phyloP scores from a whole-genome alignment of 768 basidiomycete species.

The Boletus reticulatus region DNA sequence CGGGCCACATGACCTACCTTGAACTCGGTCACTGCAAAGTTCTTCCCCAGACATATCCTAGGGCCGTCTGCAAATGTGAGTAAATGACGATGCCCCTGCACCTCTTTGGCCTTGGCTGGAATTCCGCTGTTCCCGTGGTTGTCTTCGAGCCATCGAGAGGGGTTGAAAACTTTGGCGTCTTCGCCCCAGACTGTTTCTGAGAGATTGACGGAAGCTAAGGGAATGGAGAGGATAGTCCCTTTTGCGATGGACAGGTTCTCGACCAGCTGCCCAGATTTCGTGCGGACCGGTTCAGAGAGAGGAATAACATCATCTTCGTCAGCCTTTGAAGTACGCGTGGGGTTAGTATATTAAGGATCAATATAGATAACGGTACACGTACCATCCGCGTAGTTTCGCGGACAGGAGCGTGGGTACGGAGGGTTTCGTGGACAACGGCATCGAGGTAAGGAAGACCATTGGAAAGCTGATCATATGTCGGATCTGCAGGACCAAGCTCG shows the following conservation, averaged over 20 bases:
- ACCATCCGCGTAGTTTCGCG: slow-evolving; percentile 16
- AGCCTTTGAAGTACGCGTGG: slow-evolving; percentile 31
- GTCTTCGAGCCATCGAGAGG: slow-evolving; percentile 58
- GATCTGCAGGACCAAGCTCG: slow-evolving; percentile 39
- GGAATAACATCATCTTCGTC: slow-evolving; percentile 58
- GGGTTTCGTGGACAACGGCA: slow-evolving; percentile 44
- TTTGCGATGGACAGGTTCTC: slow-evolving; percentile 43
- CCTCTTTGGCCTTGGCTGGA: slow-evolving; percentile 33
- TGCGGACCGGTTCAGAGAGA: slow-evolving; percentile 46
- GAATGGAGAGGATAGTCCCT: slow-evolving; percentile 39
- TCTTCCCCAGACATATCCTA: slow-evolving; percentile 47
- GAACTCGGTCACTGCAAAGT: slow-evolving; percentile 43
- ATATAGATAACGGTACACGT: neutral
- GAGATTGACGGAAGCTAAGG: slow-evolving; percentile 42
- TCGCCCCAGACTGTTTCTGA: slow-evolving; percentile 58
- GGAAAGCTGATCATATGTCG: slow-evolving; percentile 53
- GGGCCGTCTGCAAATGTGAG: slow-evolving; percentile 53
- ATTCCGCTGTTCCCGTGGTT: slow-evolving; percentile 14
- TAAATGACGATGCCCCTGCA: slow-evolving; percentile 50
- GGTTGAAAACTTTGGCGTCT: slow-evolving; percentile 55
- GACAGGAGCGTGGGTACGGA: slow-evolving; percentile 44
- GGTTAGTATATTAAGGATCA: neutral
- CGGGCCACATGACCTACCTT: slow-evolving; percentile 23
- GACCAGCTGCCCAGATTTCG: slow-evolving; percentile 38
- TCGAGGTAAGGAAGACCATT: slow-evolving; percentile 55